Percentiles rank a stretch among this genome's conserved stretches.
phyloP scores from a whole-genome alignment of 495 filamentous ascomycete genomes.

The Penicillium soppii region DNA sequence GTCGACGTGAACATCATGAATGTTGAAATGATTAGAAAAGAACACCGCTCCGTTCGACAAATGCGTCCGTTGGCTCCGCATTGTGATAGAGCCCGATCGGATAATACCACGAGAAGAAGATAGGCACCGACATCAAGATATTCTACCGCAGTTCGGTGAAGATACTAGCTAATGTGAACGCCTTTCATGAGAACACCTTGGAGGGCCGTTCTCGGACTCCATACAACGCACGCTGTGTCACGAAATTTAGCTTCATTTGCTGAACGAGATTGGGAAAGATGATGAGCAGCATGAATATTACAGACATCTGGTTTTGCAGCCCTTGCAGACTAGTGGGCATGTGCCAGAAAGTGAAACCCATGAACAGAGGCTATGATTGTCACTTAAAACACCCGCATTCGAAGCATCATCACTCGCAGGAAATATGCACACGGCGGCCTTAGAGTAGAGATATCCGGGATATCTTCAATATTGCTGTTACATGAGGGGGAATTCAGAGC shows the following conservation, averaged over 20 bases:
- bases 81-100: slow-evolving; percentile 76
- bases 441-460: slow-evolving; percentile 81
- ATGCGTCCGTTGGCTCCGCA: slow-evolving; percentile 54
- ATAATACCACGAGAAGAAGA: slow-evolving; percentile 79
- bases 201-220: slow-evolving; percentile 83
- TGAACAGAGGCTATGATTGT: slow-evolving; percentile 63
- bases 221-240: slow-evolving; percentile 74
- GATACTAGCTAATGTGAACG: slow-evolving; percentile 78
- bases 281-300: slow-evolving; percentile 78
- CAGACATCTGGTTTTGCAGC: slow-evolving; percentile 84
- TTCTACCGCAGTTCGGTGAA: slow-evolving; percentile 77
- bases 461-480: slow-evolving; percentile 92
- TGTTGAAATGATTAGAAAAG: slow-evolving; percentile 59
- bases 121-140: slow-evolving; percentile 63
- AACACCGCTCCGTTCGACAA: slow-evolving; percentile 59
- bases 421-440: slow-evolving; percentile 52
- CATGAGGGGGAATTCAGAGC: slow-evolving; percentile 55
- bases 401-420: slow-evolving; percentile 21
- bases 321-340: slow-evolving; percentile 70
- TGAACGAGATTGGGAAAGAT: slow-evolving; percentile 74
- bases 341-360: slow-evolving; percentile 85
- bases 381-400: not conserved
- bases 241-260: slow-evolving; percentile 85
- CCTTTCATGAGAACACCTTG: slow-evolving; percentile 79
- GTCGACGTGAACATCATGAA: slow-evolving; percentile 53